A percentile compares a stretch with the other conserved stretches of the same genome.
Evolutionary conservation across 306 rosid genomes (phyloP).

Genomic region (Quercus aquifolioides): DNA sequence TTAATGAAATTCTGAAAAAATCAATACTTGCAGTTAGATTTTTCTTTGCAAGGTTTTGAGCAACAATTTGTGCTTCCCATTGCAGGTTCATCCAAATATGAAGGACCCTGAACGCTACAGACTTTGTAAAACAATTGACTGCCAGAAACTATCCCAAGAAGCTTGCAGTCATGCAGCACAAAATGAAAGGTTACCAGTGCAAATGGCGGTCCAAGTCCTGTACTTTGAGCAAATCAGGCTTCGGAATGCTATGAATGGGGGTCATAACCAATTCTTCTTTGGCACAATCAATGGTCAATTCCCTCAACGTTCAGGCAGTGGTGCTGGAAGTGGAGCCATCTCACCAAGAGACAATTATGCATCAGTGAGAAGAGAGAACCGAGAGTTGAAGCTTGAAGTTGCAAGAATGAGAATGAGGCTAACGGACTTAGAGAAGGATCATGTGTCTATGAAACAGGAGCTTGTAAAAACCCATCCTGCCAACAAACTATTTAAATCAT

Average conservation of each 20-base stretch:
- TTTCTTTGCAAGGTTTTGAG: background rate
- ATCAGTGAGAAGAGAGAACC: constrained; percentile 90
- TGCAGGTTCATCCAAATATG: constrained; percentile 86
- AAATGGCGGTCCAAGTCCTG: constrained; percentile 92
- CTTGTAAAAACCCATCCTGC: constrained; percentile 85
- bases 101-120: constrained; percentile 88
- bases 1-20: background rate
- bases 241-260: constrained; percentile 88
- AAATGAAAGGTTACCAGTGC: constrained; percentile 90
- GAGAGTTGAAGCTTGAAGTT: constrained; percentile 95
- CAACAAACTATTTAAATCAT: constrained; percentile 65
- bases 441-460: constrained; percentile 91
- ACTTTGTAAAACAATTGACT: constrained; percentile 86
- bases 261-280: constrained; percentile 77
- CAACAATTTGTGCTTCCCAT: constrained; percentile 1
- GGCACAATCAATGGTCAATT: constrained; percentile 70
- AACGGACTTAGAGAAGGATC: constrained; percentile 93
- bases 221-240: constrained; percentile 96
- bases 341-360: constrained; percentile 98
- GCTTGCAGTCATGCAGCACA: constrained; percentile 99
- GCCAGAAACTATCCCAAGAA: constrained; percentile 89
- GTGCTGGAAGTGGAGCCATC: constrained; percentile 97
- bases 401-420: constrained; percentile 99
- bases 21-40: background rate
- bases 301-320: constrained; percentile 95